Percentiles rank a stretch among this genome's conserved stretches.
phyloP scores from a whole-genome alignment of 371 early-diverging fungal genomes.

The Mortierella sp. region DNA sequence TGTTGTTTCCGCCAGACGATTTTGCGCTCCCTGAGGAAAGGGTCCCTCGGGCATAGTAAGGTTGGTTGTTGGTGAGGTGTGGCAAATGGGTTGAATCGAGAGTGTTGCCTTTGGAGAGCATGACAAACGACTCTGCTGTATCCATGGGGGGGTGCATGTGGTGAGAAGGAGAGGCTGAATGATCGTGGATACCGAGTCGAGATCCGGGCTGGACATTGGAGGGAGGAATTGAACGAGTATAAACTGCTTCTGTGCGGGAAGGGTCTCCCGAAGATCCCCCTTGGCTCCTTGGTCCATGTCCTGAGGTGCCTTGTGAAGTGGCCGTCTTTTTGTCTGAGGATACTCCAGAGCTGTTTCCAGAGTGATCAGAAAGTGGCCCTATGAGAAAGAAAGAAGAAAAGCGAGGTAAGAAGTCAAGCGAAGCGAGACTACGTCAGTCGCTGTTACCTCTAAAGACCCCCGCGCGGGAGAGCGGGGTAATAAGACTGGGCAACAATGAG shows the following conservation, averaged over 20 bases:
- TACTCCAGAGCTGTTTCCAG: conserved; percentile 23
- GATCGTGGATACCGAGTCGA: conserved; percentile 22
- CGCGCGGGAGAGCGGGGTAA: not conserved
- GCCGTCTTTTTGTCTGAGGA: conserved; percentile 15
- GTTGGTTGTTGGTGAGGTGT: conserved; percentile 15
- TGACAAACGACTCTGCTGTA: conserved; percentile 70
- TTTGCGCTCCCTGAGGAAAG: conserved; percentile 14
- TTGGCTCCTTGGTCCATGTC: conserved; percentile 18
- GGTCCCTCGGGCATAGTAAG: conserved; percentile 27
- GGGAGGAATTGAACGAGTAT: conserved; percentile 45
- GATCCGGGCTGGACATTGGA: conserved; percentile 1
- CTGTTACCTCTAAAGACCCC: not conserved
- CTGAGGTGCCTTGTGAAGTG: not conserved
- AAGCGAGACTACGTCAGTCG: not conserved
- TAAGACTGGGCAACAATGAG: not conserved
- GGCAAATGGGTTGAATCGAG: conserved; percentile 20
- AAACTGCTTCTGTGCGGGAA: conserved; percentile 36
- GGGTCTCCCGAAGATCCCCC: conserved; percentile 18
- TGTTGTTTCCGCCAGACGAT: not conserved
- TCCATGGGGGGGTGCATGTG: conserved; percentile 36
- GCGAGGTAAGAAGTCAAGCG: not conserved
- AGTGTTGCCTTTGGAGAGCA: conserved; percentile 58
- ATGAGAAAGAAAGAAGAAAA: not conserved
- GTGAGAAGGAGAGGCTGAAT: conserved; percentile 7
- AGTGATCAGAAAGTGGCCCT: conserved; percentile 42